A percentile compares a stretch with the other conserved stretches of the same genome.
phyloP scores from a whole-genome alignment of 192 early-diverging fungal genomes.

The Lunasporangiospora selenospora region DNA sequence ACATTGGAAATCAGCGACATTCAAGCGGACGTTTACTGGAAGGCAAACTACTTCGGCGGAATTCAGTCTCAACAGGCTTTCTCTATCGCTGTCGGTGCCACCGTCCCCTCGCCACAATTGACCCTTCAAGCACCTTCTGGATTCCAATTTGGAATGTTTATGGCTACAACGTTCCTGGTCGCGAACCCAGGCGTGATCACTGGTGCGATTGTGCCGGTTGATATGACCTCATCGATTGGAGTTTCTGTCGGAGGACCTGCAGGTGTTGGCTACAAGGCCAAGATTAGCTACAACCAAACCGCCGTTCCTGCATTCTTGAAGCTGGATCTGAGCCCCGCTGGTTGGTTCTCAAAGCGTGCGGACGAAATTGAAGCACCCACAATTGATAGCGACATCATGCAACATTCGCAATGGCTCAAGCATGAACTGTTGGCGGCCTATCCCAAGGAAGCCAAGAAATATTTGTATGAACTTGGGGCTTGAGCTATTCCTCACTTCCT shows the following conservation, averaged over 20 bases:
- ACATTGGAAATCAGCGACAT: slow-evolving; percentile 10
- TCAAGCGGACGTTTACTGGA: slow-evolving; percentile 21
- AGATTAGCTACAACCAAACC: slow-evolving; percentile 18
- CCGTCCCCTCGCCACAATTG: slow-evolving; percentile 7
- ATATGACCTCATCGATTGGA: slow-evolving; percentile 16
- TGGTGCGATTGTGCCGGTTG: slow-evolving; percentile 12
- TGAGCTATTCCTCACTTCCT: too few relatives aligned
- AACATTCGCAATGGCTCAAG: slow-evolving; percentile 30
- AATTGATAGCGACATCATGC: slow-evolving; percentile 1
- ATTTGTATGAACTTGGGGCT: slow-evolving; percentile 12
- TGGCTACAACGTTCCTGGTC: slow-evolving; percentile 21
- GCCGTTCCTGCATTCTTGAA: slow-evolving; percentile 37
- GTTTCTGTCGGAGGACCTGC: slow-evolving; percentile 19
- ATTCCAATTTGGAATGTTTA: slow-evolving; percentile 30
- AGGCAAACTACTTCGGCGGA: slow-evolving; percentile 14
- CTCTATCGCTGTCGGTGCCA: slow-evolving; percentile 11
- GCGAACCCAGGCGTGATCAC: slow-evolving; percentile 27
- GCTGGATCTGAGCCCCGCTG: slow-evolving; percentile 16
- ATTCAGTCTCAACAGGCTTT: slow-evolving; percentile 4
- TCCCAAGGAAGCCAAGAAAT: slow-evolving; percentile 27
- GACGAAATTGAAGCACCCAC: slow-evolving; percentile 10
- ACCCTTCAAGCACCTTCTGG: slow-evolving; percentile 16
- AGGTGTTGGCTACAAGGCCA: slow-evolving; percentile 8
- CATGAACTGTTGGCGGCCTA: slow-evolving; percentile 23
- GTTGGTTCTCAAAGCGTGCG: neutral